Evolutionary conservation across 441 rosid genomes (phyloP).

Genomic region (Theobroma grandiflorum): DNA sequence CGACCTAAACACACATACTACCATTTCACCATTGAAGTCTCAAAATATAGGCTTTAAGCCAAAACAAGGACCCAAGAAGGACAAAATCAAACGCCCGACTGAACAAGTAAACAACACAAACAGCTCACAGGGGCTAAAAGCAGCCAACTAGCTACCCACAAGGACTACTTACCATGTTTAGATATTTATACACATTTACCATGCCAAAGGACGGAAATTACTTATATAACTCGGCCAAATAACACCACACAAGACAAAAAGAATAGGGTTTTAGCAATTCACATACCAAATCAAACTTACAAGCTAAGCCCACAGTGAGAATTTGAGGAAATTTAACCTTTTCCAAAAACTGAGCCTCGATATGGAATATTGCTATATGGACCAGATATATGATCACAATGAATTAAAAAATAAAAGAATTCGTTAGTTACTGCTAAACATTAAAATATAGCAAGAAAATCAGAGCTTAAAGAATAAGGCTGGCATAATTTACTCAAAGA

Average conservation of each 20-base stretch:
- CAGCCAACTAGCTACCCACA: no score
- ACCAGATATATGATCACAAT: background rate
- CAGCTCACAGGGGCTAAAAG: no score
- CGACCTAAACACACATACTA: no score
- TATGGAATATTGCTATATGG: background rate
- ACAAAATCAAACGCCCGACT: no score
- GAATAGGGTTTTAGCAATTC: background rate
- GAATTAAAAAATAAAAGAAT: background rate
- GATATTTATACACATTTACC: no score
- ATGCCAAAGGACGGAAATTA: background rate
- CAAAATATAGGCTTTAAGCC: no score
- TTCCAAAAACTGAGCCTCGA: background rate
- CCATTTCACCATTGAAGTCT: no score
- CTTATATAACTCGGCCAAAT: background rate
- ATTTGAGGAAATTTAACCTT: background rate
- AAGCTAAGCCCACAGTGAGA: background rate
- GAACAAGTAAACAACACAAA: no score
- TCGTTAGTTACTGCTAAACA: background rate
- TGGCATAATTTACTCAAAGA: slow-evolving; percentile 10
- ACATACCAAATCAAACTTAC: background rate
- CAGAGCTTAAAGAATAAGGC: slow-evolving; percentile 11
- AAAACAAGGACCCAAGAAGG: no score
- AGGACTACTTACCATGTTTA: no score
- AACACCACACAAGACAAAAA: background rate
- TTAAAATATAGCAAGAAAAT: background rate